phyloP scores from a whole-genome alignment of 495 filamentous ascomycete genomes.

The Glarea lozoyensis region DNA sequence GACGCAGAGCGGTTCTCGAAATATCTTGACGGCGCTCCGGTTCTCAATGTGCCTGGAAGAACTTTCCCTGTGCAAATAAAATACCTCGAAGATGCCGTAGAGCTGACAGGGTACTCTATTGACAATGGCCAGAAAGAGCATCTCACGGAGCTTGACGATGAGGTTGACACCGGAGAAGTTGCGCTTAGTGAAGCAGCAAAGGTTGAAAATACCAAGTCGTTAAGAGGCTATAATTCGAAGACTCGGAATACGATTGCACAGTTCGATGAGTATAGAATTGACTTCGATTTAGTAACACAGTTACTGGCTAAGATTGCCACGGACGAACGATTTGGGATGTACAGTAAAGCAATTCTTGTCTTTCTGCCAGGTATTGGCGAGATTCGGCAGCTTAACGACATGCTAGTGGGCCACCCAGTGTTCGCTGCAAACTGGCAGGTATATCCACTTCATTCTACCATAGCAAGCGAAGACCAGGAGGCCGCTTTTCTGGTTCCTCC shows the following conservation, averaged over 20 bases:
- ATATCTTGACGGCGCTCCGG: constrained; percentile 75
- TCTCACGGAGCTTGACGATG: constrained; percentile 45
- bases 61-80: constrained; percentile 85
- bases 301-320: constrained; percentile 65
- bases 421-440: constrained; percentile 69
- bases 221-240: constrained; percentile 63
- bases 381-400: constrained; percentile 78
- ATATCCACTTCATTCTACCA: constrained; percentile 83
- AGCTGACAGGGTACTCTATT: constrained; percentile 62
- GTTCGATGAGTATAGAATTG: constrained; percentile 80
- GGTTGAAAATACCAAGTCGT: constrained; percentile 25
- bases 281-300: constrained; percentile 70
- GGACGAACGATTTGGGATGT: constrained; percentile 51
- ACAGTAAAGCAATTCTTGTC: constrained; percentile 85
- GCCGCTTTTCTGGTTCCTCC: constrained; percentile 81
- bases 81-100: constrained; percentile 87
- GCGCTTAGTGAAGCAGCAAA: constrained; percentile 30
- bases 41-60: constrained; percentile 81
- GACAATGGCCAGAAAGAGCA: constrained; percentile 35
- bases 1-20: constrained; percentile 84
- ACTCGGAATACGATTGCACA: constrained; percentile 64
- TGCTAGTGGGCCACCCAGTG: constrained; percentile 58
- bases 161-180: constrained; percentile 39
- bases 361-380: constrained; percentile 93
- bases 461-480: constrained; percentile 95